A percentile compares a stretch with the other conserved stretches of the same genome.
phyloP scores from a whole-genome alignment of 2,329 filamentous ascomycete genomes.

The Acarospora socialis region DNA sequence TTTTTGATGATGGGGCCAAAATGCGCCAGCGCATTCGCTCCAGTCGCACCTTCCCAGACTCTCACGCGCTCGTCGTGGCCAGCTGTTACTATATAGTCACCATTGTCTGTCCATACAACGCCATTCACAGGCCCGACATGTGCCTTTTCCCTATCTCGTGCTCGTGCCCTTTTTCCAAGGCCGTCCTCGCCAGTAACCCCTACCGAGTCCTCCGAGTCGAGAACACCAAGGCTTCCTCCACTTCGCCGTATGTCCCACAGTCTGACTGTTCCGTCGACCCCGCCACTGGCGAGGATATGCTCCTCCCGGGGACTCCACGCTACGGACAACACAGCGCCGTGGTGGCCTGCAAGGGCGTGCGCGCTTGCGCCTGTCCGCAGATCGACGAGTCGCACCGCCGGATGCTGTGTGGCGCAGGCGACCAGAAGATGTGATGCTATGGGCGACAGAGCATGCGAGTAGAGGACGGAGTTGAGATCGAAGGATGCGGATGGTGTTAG shows the following conservation, averaged over 20 bases:
- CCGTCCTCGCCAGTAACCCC: slow-evolving; percentile 41
- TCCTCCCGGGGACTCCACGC: slow-evolving; percentile 73
- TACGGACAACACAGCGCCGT: slow-evolving; percentile 50
- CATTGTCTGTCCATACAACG: slow-evolving; percentile 70
- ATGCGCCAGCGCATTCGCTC: slow-evolving; percentile 74
- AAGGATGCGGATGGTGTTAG: slow-evolving; percentile 44
- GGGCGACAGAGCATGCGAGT: slow-evolving; percentile 59
- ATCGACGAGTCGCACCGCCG: slow-evolving; percentile 71
- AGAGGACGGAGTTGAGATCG: slow-evolving; percentile 30
- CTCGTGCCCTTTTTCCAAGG: slow-evolving; percentile 30
- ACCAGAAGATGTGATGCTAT: slow-evolving; percentile 62
- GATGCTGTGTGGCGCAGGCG: slow-evolving; percentile 77
- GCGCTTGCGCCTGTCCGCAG: slow-evolving; percentile 65
- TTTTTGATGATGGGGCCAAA: slow-evolving; percentile 78
- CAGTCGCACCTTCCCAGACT: slow-evolving; percentile 70
- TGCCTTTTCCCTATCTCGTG: slow-evolving; percentile 29
- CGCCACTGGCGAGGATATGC: slow-evolving; percentile 67
- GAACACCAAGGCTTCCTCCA: slow-evolving; percentile 56
- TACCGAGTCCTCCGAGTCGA: slow-evolving; percentile 72
- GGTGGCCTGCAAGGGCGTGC: slow-evolving; percentile 56
- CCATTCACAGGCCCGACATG: slow-evolving; percentile 76
- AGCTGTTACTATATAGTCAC: slow-evolving; percentile 59
- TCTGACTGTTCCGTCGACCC: slow-evolving; percentile 69
- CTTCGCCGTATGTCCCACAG: slow-evolving; percentile 80
- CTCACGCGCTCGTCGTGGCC: slow-evolving; percentile 75